A percentile compares a stretch with the other conserved stretches of the same genome.
phyloP scores from a whole-genome alignment of 768 basidiomycete genomes.

The Atractiella rhizophila region DNA sequence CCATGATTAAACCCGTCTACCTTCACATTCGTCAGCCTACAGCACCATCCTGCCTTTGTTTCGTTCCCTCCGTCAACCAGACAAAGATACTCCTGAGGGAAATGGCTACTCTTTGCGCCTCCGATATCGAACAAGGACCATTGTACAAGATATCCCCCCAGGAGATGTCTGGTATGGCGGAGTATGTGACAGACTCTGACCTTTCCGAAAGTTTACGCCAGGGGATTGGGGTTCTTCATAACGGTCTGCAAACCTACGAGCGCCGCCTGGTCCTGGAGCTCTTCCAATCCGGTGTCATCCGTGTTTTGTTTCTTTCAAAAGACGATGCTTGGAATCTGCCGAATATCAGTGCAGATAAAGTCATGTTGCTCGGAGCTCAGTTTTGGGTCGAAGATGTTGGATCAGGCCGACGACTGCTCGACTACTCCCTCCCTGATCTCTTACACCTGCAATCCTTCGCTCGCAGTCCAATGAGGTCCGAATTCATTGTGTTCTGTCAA shows the following conservation, averaged over 20 bases:
- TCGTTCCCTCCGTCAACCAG: conserved; percentile 63
- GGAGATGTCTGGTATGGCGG: background rate
- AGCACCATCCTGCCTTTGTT: conserved; percentile 36
- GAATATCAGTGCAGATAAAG: conserved; percentile 40
- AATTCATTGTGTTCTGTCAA: conserved; percentile 72
- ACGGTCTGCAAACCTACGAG: conserved; percentile 42
- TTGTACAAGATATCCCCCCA: background rate
- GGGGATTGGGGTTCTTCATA: conserved; percentile 68
- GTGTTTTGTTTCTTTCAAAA: conserved; percentile 53
- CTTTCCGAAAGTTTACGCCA: conserved; percentile 50
- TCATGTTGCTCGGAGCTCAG: conserved; percentile 81
- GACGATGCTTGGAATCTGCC: conserved; percentile 79
- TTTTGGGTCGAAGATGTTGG: conserved; percentile 27
- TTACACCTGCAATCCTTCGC: conserved; percentile 80
- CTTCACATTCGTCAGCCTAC: conserved; percentile 32
- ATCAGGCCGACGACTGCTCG: conserved; percentile 29
- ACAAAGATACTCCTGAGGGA: conserved; percentile 50
- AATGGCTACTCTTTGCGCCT: conserved; percentile 62
- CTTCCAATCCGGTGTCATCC: conserved; percentile 51
- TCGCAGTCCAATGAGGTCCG: conserved; percentile 19
- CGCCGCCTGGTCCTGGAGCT: conserved; percentile 49
- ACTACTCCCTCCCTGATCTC: conserved; percentile 57
- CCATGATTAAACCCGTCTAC: conserved; percentile 76
- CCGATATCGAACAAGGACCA: conserved; percentile 41
- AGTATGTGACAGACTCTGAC: conserved; percentile 37